phyloP scores from a whole-genome alignment of 2,329 filamentous ascomycete species.

The Calonectria fujianensis region DNA sequence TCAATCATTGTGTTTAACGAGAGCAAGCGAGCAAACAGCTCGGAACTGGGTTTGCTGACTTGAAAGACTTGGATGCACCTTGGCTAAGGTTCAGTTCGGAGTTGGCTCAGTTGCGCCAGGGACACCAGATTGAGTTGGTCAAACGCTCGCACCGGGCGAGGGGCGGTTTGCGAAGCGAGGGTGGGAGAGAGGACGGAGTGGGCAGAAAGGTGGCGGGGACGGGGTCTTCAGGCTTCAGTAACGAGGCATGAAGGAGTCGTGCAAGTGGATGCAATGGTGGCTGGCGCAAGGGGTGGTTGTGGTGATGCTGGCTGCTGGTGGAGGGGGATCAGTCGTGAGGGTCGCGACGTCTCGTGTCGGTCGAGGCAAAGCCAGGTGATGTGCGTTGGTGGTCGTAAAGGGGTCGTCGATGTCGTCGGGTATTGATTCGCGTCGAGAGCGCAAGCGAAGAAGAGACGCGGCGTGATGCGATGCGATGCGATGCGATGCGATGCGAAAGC shows the following conservation, averaged over 20 bases:
- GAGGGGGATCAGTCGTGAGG: constrained; percentile 23
- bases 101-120: constrained; percentile 41
- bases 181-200: constrained; percentile 30
- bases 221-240: constrained; percentile 42
- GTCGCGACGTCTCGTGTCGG: constrained; percentile 45
- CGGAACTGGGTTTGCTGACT: constrained; percentile 32
- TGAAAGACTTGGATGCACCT: constrained; percentile 41
- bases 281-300: constrained; percentile 30
- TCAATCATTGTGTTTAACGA: constrained; percentile 59
- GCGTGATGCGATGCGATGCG: constrained; percentile 42
- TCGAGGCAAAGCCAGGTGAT: constrained; percentile 41
- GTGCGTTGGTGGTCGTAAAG: constrained; percentile 39
- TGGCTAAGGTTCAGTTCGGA: constrained; percentile 27
- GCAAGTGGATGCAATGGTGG: constrained; percentile 19
- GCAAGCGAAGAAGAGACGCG: constrained; percentile 40
- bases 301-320: constrained; percentile 20
- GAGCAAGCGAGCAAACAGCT: constrained; percentile 46
- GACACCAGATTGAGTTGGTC: constrained; percentile 42
- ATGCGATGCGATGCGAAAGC: constrained; percentile 50
- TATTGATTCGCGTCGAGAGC: constrained; percentile 35
- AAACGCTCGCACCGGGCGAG: constrained; percentile 54
- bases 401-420: constrained; percentile 35
- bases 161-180: constrained; percentile 44
- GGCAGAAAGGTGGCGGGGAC: constrained; percentile 17
- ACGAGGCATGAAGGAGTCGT: constrained; percentile 50